Percentiles rank a stretch among this genome's conserved stretches.
Conservation (phyloP, 2,329 filamentous ascomycete species). For the Xylaria sp. region DNA sequence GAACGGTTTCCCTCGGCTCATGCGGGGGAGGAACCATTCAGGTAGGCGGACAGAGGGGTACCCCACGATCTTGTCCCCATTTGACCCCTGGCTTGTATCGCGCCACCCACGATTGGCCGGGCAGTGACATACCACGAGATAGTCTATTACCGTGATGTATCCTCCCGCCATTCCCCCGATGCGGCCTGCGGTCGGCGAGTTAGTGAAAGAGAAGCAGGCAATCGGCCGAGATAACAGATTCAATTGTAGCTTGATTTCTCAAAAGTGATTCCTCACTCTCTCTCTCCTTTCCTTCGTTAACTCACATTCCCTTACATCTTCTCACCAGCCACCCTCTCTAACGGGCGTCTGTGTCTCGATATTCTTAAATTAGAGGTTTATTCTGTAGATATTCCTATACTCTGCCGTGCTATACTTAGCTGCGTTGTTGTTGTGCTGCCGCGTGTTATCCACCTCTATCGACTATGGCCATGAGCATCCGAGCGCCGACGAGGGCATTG, state of each 20-base stretch:
- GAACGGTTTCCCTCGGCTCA: slow-evolving; percentile 50
- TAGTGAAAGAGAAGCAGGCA: slow-evolving; percentile 5
- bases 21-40: slow-evolving; percentile 45
- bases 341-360: neutral
- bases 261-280: neutral
- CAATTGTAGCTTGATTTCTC: slow-evolving; percentile 8
- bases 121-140: slow-evolving; percentile 24
- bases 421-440: neutral
- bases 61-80: slow-evolving; percentile 19
- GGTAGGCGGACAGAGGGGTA: slow-evolving; percentile 23
- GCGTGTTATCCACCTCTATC: neutral
- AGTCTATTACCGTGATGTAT: neutral
- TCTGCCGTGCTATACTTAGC: slow-evolving; percentile 5
- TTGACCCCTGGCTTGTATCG: slow-evolving; percentile 24
- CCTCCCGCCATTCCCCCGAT: slow-evolving; percentile 16
- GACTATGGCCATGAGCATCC: slow-evolving; percentile 72
- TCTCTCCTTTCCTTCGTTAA: neutral
- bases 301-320: neutral
- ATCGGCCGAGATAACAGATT: slow-evolving; percentile 23
- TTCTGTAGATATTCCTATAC: neutral
- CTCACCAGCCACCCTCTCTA: neutral
- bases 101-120: slow-evolving; percentile 12
- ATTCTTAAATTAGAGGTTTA: neutral
- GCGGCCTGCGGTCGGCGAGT: slow-evolving; percentile 12
- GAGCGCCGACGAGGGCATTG: slow-evolving; percentile 70